These are phyloP conservation scores for Clavispora vitiphila DNA, from an alignment of 805 yeast species.

Conservation along the genomic window DNA sequence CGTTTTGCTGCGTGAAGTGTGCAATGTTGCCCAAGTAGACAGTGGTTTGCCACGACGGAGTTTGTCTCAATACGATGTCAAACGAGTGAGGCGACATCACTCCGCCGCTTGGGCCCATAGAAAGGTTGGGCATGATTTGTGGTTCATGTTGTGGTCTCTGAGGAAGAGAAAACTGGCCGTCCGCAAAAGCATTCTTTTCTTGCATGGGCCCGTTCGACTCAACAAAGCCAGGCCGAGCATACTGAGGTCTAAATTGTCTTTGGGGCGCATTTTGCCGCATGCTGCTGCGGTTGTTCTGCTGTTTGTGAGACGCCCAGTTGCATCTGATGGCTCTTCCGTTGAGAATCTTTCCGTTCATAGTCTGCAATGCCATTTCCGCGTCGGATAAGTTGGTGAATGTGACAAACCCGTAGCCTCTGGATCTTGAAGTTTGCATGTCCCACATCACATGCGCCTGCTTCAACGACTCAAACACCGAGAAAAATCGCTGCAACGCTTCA, in stretches of 20 bases:
- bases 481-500: conserved; percentile 56
- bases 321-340: conserved; percentile 76
- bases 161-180: conserved; percentile 3
- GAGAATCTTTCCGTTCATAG: conserved; percentile 70
- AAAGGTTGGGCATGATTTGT: background rate
- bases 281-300: conserved; percentile 15
- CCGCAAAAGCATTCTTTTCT: background rate
- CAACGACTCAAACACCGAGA: conserved; percentile 53
- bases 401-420: conserved; percentile 89
- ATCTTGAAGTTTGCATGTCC: conserved; percentile 93
- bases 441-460: conserved; percentile 92
- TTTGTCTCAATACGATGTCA: conserved; percentile 67
- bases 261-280: conserved; percentile 3
- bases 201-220: background rate
- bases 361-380: conserved; percentile 66
- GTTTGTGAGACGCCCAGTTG: conserved; percentile 84
- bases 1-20: conserved; percentile 67
- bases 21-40: conserved; percentile 85
- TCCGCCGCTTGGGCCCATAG: conserved; percentile 11
- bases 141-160: conserved; percentile 3
- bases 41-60: conserved; percentile 81
- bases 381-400: conserved; percentile 62
- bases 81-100: conserved; percentile 51
- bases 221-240: background rate
- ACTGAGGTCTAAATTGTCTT: conserved; percentile 4